Evolutionary conservation across 2,329 filamentous ascomycete species (phyloP), one percentile per base, ranked within the genome.

Genomic region (Coniochaeta ligniaria): DNA sequence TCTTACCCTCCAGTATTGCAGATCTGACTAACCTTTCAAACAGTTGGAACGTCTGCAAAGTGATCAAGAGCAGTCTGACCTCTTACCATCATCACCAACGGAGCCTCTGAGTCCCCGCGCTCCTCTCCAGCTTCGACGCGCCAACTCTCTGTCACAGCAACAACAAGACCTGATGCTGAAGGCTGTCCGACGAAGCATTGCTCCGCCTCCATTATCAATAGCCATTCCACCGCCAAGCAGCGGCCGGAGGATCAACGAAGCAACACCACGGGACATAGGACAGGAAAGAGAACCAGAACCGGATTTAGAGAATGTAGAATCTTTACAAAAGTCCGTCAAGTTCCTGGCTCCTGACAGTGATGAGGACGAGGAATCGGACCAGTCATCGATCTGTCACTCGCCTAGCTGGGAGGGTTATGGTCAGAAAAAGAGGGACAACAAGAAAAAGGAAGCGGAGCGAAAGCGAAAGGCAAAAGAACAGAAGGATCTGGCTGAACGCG

Each of bases 331-430:
- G 67, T 74, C 74, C 20, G 76, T 78, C 38, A 75, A 75, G 24
- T 76, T 77, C 58, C 67, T 73, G 24, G 70, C 72, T 33, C 71
- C 72, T 7, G 68, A 71, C 36, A 62, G 70, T 59, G 62, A 63
- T 38, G 58, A 62, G 20, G 70, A 70, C 43, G 68, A 72, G 12
- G 69, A 71, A 63, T 78, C 76, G 3, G 78, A 78, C 57, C 71
- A 77, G 56, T 79, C 77, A 3, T 80, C 78, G 0, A 83, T 86
- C 59, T 87, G 84, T 63, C 82, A 85, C 60, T 87, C 84, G 1
- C 84, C 84, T 1, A 85, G 79, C 60, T 87, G 84, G 84, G 83
- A 85, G 63, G 79, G 81, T 24, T 83, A 83, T 65, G 76, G 77
- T 2, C 77, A 79, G 22, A 79, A 75, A 64, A 83, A 81, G 65